Percentiles rank a stretch among this genome's conserved stretches.
Conservation (phyloP, 345 rosid genomes). For the Rhodamnia rubescens region DNA sequence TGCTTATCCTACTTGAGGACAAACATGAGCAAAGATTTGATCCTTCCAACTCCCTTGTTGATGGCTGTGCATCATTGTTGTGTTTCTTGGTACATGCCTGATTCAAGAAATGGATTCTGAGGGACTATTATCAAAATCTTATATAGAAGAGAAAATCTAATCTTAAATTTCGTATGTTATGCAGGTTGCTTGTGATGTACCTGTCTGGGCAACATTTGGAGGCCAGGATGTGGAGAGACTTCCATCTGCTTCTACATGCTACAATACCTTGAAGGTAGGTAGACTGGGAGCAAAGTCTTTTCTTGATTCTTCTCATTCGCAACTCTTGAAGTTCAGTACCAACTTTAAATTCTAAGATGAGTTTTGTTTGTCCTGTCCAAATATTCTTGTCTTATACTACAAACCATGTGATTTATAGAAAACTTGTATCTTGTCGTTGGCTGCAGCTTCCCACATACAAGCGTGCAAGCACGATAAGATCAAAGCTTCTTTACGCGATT, state of each 20-base stretch:
- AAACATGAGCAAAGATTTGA: background rate
- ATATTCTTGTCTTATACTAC: background rate
- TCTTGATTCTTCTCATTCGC: background rate
- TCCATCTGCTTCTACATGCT: conserved; percentile 98
- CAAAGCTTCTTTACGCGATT: conserved; percentile 89
- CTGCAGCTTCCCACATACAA: conserved; percentile 93
- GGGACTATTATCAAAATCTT: background rate
- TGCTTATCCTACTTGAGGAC: background rate
- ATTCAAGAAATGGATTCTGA: background rate
- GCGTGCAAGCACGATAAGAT: conserved; percentile 78
- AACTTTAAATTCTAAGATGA: background rate
- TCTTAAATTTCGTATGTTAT: background rate
- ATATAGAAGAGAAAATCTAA: background rate
- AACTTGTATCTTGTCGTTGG: conserved; percentile 1
- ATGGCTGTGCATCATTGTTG: background rate
- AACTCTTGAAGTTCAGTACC: background rate
- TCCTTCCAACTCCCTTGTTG: background rate
- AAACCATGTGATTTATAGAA: background rate
- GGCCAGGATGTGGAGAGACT: conserved; percentile 98
- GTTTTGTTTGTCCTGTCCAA: background rate
- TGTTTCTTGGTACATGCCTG: background rate
- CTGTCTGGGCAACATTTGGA: conserved; percentile 87
- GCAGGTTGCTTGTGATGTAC: conserved; percentile 79
- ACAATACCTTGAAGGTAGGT: conserved; percentile 91
- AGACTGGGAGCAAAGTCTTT: background rate